These are phyloP conservation scores for Spizellomyces sp. DNA, from an alignment of 192 early-diverging fungal species.

Conservation along the genomic window DNA sequence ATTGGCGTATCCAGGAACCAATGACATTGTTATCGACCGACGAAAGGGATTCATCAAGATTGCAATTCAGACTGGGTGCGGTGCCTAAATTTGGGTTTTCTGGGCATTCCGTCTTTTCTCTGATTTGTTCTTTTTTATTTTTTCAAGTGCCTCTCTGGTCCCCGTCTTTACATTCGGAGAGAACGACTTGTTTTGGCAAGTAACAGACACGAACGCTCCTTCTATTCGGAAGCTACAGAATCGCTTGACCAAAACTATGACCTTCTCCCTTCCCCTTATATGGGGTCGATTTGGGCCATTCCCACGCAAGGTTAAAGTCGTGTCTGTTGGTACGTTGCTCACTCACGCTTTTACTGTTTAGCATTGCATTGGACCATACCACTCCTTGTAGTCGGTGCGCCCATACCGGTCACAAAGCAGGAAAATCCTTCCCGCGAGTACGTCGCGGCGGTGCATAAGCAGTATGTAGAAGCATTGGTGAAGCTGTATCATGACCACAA, in stretches of 20 bases:
- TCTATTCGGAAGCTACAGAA: constrained; percentile 5
- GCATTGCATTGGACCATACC: too few relatives aligned
- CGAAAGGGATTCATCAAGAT: constrained; percentile 75
- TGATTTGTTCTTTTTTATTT: constrained; percentile 14
- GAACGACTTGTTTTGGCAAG: constrained; percentile 43
- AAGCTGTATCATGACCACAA: constrained; percentile 34
- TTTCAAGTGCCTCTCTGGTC: constrained; percentile 64
- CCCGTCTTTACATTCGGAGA: constrained; percentile 89
- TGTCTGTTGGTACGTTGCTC: constrained; percentile 3
- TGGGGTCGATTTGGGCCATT: constrained; percentile 12
- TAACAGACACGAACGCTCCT: constrained; percentile 17
- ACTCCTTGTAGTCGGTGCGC: constrained; percentile 23
- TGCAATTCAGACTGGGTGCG: constrained; percentile 71
- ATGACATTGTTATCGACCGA: constrained; percentile 39
- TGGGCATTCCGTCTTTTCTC: constrained; percentile 68
- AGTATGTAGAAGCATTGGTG: constrained; percentile 23
- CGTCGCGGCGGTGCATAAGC: constrained; percentile 25
- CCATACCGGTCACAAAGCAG: constrained; percentile 22
- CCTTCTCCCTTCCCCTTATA: constrained; percentile 18
- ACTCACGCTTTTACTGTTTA: too few relatives aligned
- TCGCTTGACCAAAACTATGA: constrained; percentile 4
- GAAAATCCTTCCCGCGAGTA: constrained; percentile 35
- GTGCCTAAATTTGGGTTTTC: background rate
- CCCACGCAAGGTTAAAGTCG: constrained; percentile 9
- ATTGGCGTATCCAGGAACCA: constrained; percentile 39